Base-by-base conservation (phyloP, 345 rosid species). In the Eutrema heterophyllum region DNA sequence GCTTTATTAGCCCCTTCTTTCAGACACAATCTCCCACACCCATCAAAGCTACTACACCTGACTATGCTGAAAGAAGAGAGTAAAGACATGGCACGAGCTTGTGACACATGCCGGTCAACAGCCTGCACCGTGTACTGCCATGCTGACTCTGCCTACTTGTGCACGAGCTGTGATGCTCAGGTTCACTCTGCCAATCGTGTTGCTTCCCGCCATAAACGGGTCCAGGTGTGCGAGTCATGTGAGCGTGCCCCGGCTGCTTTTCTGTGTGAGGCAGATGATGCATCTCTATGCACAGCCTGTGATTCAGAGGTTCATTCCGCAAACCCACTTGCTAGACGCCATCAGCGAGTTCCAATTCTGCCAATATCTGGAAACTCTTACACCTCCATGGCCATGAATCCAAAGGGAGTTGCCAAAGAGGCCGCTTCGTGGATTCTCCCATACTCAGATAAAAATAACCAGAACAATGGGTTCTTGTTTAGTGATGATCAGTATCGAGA, bases 161-260 rank as follows among this genome's bases (percentile, higher is more conserved):
- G 98, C 60, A 70, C 74, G 0, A 67, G 80, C 50, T 91, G 98
- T 51, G 97, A 94, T 74, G 82, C 86, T 52, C 85, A 89, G 2
- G 76, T 89, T 27, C 98, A 94, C 49, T 86, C 92, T 0, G 97
- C 97, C 50, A 91, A 91, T 70, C 78, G 84, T 1, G 84, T 94
- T 33, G 98, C 97, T n/a, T 91, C 97, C 4, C 83, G 97, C 63
- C 97, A 94, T 54, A 93, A 87, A 87, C 93, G 97, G 4, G 97
- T 91, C 13, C 68, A 56, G 64, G 88, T 94, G 40, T 94, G 98
- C 44, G 89, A 91, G 78, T 87, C 88, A 1, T 94, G 98, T 39
- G 98, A 91, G 76, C 86, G 84, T 0, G 87, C 89, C 21, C 98
- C 98, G 0, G 98, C 97, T 14, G 88, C 89, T 16, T 89, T 88